Evolutionary conservation across 345 rosid genomes (phyloP), one percentile per base, ranked within the genome.

Genomic region (Melastoma malabathricum): DNA sequence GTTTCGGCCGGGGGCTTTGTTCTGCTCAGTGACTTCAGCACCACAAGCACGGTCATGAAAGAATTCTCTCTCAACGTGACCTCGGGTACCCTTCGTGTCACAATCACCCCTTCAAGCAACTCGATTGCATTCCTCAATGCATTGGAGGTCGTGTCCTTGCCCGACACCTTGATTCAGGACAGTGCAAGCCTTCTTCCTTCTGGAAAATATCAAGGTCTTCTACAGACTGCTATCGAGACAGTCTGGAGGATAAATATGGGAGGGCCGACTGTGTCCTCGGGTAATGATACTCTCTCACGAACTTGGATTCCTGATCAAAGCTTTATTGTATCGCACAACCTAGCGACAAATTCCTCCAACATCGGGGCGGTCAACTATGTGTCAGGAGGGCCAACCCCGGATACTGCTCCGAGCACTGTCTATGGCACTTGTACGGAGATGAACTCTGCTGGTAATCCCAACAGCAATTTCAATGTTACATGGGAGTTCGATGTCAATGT

Each of bases 191-290:
- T 66, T 1, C 47, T 62, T 39, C 64, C 76, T 13, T 27, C 62
- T 0, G 71, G 59, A 43, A 63, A 3, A 41, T 80, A 78, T 72
- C 68, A 59, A 9, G 85, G 79, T 31, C 58, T 82, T 58, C 15
- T 64, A 4, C 57, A 13, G 52, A 86, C 84, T 72, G 90, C 96
- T 34, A 62, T 84, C 15, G 83, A 90, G 77, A 84, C 89, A 0
- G 79, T 78, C 46, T 52, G 67, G 61, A 82, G 98, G 63, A 74
- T 86, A 57, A 90, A 90, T 67, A 86, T 90, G 98, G 98, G 98
- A 2, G 98, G 98, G 43, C 62, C 80, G 0, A 44, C 57, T 1
- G 66, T 90, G 43, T 63, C 83, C 13, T 61, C 62, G 18, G 54
- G 16, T n/a, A 78, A 74, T 47, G 98, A 90, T 61, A 72, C 87